Evolutionary conservation across 2,329 filamentous ascomycete species (phyloP), one percentile per base, ranked within the genome.

Genomic region (Teratosphaeria gauchensis): DNA sequence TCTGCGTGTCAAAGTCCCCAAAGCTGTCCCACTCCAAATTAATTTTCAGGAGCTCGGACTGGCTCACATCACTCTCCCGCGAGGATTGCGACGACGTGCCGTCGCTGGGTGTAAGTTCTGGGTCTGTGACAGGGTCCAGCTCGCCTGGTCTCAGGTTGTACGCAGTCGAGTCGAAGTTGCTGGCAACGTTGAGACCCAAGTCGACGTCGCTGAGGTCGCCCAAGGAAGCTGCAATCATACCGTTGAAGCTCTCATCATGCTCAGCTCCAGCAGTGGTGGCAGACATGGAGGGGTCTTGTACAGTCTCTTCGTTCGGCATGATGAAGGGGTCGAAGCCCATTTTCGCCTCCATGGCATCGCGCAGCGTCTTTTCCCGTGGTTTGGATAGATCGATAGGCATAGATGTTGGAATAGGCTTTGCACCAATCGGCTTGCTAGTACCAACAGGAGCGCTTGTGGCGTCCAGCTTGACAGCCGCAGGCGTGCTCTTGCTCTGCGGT

Each of bases 11-110:
- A 48, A 70, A 71, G 56, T 73, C 65, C 55, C 71, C 64, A 42
- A 62, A 67, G 32, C 65, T 56, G 56, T 69, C 66, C 62, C 66
- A 68, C 55, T 64, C 68, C 24, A 77, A 62, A 56, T 69, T 73
- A 64, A 77, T 75, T 33, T 69, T 63, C 9, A 77, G 63, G 32
- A 73, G 72, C 62, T 76, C 75, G 57, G 72, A 72, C 62, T 76
- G 72, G 21, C 69, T 73, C 24, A 78, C 74, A 57, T 78, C 76
- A 52, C 73, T 76, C 53, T 70, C 71, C 28, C 69, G 68, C 30
- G 72, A 74, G 69, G 63, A 75, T 67, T 63, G 75, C 19, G 62
- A 66, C 16, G 52, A 24, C 4, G 56, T 54, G 28, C 62, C 62
- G 56, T 65, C 61, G 56, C 60, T 62, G 1, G 68, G 67, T 31